Evolutionary conservation across 306 rosid genomes (phyloP).

Genomic region (Rosa rugosa): DNA sequence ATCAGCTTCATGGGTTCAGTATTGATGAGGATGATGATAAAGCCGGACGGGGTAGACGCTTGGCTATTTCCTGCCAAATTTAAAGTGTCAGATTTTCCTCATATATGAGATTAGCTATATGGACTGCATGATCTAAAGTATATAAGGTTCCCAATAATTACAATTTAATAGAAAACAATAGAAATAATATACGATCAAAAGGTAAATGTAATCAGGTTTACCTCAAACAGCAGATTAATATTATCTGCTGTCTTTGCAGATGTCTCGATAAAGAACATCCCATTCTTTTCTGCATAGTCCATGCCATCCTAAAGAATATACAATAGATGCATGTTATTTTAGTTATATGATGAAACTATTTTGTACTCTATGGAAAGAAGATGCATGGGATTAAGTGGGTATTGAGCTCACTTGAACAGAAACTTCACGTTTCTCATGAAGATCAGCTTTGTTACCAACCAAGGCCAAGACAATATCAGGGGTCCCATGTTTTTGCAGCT

Average conservation of each 20-base stretch:
- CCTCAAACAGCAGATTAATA: conserved; percentile 95
- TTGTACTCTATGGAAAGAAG: conserved; percentile 14
- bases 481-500: conserved; percentile 94
- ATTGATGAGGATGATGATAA: conserved; percentile 36
- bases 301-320: conserved; percentile 62
- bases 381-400: conserved; percentile 17
- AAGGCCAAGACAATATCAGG: conserved; percentile 93
- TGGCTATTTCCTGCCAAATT: conserved; percentile 52
- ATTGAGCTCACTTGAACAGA: conserved; percentile 58
- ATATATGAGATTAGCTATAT: background rate
- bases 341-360: conserved; percentile 4
- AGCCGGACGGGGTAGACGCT: conserved; percentile 52
- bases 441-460: conserved; percentile 97
- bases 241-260: conserved; percentile 99
- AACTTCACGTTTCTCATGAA: conserved; percentile 83
- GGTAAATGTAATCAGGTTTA: conserved; percentile 32
- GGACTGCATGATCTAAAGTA: background rate
- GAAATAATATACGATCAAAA: background rate
- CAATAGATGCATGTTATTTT: background rate
- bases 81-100: background rate
- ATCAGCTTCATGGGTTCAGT: conserved; percentile 18
- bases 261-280: conserved; percentile 98
- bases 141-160: background rate
- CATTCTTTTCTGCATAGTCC: conserved; percentile 90
- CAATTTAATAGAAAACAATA: background rate